Percentiles rank a stretch among this genome's conserved stretches.
phyloP scores from a whole-genome alignment of 345 rosid genomes.

The Punica granatum region DNA sequence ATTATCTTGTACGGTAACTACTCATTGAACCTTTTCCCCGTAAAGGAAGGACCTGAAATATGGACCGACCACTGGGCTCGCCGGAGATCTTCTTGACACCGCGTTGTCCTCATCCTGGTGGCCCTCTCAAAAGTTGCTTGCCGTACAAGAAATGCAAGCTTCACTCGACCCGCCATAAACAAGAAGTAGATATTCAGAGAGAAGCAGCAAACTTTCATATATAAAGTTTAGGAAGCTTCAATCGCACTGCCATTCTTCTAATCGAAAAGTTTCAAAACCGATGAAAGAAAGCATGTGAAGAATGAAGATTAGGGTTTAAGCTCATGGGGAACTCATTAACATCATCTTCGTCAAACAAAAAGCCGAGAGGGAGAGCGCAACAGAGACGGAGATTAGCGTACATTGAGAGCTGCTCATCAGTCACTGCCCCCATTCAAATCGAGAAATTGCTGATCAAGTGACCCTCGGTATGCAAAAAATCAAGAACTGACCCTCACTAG shows the following conservation, averaged over 20 bases:
- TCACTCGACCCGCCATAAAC: constrained; percentile 2
- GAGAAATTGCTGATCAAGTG: not conserved
- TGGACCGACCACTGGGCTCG: constrained; percentile 63
- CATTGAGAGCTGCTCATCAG: constrained; percentile 74
- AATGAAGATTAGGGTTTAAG: not conserved
- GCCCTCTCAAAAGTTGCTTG: constrained; percentile 83
- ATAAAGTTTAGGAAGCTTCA: not conserved
- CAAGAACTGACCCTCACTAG: not conserved
- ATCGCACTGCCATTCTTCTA: not conserved
- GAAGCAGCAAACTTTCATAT: not conserved
- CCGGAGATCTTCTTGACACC: constrained; percentile 74
- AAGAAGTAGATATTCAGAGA: not conserved
- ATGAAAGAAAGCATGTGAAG: not conserved
- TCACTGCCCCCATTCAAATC: constrained; percentile 30
- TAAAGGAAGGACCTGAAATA: constrained; percentile 55
- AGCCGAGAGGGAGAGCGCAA: not conserved
- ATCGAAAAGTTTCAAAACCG: not conserved
- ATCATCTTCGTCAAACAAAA: not conserved
- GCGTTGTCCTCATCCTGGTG: constrained; percentile 59
- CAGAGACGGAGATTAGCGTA: constrained; percentile 20
- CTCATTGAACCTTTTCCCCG: too few relatives aligned
- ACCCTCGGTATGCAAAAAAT: not conserved
- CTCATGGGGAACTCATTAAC: not conserved
- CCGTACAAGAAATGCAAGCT: constrained; percentile 88
- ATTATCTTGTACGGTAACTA: too few relatives aligned